phyloP scores from a whole-genome alignment of 2,329 filamentous ascomycete species.

The Rutstroemia sp. region DNA sequence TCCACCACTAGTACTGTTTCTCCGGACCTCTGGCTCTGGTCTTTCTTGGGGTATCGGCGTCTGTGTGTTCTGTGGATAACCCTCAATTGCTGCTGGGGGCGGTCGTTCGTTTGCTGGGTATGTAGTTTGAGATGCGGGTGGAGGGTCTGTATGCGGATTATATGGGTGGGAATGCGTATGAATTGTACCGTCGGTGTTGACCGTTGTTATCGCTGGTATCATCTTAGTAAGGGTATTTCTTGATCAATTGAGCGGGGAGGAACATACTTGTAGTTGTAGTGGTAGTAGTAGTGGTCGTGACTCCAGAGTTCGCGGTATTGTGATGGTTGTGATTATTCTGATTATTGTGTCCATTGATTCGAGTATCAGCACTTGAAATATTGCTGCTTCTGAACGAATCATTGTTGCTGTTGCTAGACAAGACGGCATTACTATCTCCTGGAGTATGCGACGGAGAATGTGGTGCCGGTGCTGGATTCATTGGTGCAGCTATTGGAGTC shows the following conservation, averaged over 20 bases:
- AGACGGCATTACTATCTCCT: background rate
- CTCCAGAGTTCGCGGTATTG: background rate
- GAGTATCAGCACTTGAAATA: slow-evolving; percentile 9
- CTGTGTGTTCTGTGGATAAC: background rate
- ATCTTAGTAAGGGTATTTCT: background rate
- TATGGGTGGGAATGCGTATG: slow-evolving; percentile 6
- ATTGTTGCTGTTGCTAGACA: background rate
- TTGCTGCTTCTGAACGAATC: slow-evolving; percentile 9
- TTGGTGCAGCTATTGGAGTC: background rate
- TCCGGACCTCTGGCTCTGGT: background rate
- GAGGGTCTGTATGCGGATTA: slow-evolving; percentile 4
- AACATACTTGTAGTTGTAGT: slow-evolving; percentile 8
- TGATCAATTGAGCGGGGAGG: no score
- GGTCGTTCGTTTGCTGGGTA: slow-evolving; percentile 1
- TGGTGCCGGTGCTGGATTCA: no score
- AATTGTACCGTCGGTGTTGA: slow-evolving; percentile 4
- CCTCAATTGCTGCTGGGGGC: background rate
- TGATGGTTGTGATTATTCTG: slow-evolving; percentile 1
- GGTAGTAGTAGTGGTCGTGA: background rate
- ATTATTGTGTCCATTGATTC: slow-evolving; percentile 3
- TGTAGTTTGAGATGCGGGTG: slow-evolving; percentile 3
- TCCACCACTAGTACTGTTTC: slow-evolving; percentile 3
- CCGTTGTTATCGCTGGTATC: slow-evolving; percentile 4
- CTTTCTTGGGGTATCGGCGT: background rate
- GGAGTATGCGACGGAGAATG: background rate